phyloP scores from a whole-genome alignment of 2,329 filamentous ascomycete genomes.

The Aspergillus sp. region DNA sequence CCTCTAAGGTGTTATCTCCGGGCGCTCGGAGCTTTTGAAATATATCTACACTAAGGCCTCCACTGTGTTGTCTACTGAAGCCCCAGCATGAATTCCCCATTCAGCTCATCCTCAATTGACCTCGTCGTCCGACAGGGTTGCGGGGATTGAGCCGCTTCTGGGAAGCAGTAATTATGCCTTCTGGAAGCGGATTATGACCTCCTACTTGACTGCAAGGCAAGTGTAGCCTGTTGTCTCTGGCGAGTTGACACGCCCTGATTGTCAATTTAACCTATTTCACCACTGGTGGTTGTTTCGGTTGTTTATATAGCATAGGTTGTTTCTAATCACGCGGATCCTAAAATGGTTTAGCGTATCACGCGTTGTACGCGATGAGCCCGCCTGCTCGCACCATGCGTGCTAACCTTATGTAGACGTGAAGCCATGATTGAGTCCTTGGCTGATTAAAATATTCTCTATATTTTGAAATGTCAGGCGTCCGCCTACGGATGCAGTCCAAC shows the following conservation, averaged over 20 bases:
- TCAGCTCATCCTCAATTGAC: too few relatives aligned
- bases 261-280: too few relatives aligned
- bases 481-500: too few relatives aligned
- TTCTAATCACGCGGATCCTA: not conserved
- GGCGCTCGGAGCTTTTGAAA: not conserved
- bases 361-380: not conserved
- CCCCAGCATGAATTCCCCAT: not conserved
- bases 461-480: not conserved
- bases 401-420: not conserved
- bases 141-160: too few relatives aligned
- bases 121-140: too few relatives aligned
- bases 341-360: not conserved
- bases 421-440: not conserved
- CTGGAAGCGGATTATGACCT: too few relatives aligned
- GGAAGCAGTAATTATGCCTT: too few relatives aligned
- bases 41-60: conserved; percentile 2
- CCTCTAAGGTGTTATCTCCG: conserved; percentile 1
- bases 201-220: too few relatives aligned
- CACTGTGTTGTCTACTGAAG: not conserved
- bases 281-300: too few relatives aligned
- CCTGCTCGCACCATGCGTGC: not conserved
- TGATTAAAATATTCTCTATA: not conserved
- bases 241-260: too few relatives aligned
- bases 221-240: too few relatives aligned
- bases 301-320: not conserved